phyloP scores from a whole-genome alignment of 2,329 filamentous ascomycete genomes.

The Cladophialophora bantiana region DNA sequence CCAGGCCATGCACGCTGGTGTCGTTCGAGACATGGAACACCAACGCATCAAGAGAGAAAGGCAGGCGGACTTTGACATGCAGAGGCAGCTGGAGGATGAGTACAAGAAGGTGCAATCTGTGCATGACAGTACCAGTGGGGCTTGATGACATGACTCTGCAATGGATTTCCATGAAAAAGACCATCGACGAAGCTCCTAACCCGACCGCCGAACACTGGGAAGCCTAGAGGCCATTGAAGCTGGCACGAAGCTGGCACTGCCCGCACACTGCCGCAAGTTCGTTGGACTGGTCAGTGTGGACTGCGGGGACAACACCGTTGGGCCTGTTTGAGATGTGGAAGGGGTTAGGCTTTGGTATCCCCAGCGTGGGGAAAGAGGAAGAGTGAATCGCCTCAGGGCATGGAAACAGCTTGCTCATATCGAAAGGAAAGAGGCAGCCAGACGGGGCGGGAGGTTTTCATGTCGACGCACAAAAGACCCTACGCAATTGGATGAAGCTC shows the following conservation, averaged over 20 bases:
- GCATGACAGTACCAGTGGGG: slow-evolving; percentile 37
- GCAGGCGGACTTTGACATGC: slow-evolving; percentile 93
- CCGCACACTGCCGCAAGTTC: not conserved
- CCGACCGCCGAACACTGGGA: not conserved
- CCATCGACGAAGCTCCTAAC: not conserved
- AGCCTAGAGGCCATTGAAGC: not conserved
- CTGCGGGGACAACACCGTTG: not conserved
- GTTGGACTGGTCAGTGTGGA: not conserved
- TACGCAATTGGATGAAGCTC: not conserved
- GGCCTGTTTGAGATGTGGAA: not conserved
- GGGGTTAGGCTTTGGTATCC: not conserved
- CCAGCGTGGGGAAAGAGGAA: not conserved
- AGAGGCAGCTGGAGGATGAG: slow-evolving; percentile 81
- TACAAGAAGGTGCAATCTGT: slow-evolving; percentile 90
- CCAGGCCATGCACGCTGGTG: slow-evolving; percentile 91
- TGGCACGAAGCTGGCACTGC: not conserved
- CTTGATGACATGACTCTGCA: slow-evolving; percentile 11
- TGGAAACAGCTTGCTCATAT: not conserved
- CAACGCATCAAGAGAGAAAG: slow-evolving; percentile 89
- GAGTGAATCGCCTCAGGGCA: not conserved
- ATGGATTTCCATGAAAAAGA: not conserved
- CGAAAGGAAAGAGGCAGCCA: not conserved
- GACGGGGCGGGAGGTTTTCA: not conserved
- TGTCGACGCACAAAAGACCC: not conserved
- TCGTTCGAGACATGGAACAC: slow-evolving; percentile 93